phyloP scores from a whole-genome alignment of 352 stramenopile species.

The Saprolegnia diclina region DNA sequence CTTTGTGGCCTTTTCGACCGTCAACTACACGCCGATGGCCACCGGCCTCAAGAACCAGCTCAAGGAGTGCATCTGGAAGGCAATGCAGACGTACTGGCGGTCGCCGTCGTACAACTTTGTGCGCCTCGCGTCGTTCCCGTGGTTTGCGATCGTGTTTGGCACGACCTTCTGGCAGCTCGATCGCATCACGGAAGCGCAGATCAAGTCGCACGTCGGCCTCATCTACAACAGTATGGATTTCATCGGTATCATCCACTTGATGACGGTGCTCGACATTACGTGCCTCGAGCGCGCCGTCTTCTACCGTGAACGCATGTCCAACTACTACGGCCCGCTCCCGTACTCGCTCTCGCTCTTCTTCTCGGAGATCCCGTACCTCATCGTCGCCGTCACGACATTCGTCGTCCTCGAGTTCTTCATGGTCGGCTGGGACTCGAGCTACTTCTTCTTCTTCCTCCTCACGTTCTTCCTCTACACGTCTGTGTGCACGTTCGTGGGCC shows the following conservation, averaged over 20 bases:
- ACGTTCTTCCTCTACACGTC: slow-evolving; percentile 61
- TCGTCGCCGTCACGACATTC: slow-evolving; percentile 41
- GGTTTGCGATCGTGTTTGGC: slow-evolving; percentile 58
- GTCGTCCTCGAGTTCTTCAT: slow-evolving; percentile 56
- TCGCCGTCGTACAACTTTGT: slow-evolving; percentile 56
- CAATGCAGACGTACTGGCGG: slow-evolving; percentile 42
- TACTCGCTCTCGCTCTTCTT: slow-evolving; percentile 62
- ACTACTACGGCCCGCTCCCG: slow-evolving; percentile 62
- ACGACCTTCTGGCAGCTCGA: slow-evolving; percentile 56
- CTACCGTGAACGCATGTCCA: slow-evolving; percentile 56
- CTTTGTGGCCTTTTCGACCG: slow-evolving; percentile 36
- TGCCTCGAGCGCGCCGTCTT: slow-evolving; percentile 46
- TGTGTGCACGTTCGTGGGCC: slow-evolving; percentile 53
- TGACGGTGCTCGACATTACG: slow-evolving; percentile 49
- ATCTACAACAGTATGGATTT: slow-evolving; percentile 75
- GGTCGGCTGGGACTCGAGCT: slow-evolving; percentile 35
- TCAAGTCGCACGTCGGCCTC: slow-evolving; percentile 60
- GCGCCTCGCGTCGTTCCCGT: slow-evolving; percentile 49
- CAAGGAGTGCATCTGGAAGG: slow-evolving; percentile 9
- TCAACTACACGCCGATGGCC: slow-evolving; percentile 44
- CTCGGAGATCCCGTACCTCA: slow-evolving; percentile 51
- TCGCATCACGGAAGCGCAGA: slow-evolving; percentile 30
- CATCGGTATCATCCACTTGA: slow-evolving; percentile 52
- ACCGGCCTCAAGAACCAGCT: slow-evolving; percentile 43
- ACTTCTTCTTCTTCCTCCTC: slow-evolving; percentile 48